Evolutionary conservation across 1,284 basidiomycete genomes (phyloP), one percentile per base, ranked within the genome.

Genomic region (Boletellus deceptivus): DNA sequence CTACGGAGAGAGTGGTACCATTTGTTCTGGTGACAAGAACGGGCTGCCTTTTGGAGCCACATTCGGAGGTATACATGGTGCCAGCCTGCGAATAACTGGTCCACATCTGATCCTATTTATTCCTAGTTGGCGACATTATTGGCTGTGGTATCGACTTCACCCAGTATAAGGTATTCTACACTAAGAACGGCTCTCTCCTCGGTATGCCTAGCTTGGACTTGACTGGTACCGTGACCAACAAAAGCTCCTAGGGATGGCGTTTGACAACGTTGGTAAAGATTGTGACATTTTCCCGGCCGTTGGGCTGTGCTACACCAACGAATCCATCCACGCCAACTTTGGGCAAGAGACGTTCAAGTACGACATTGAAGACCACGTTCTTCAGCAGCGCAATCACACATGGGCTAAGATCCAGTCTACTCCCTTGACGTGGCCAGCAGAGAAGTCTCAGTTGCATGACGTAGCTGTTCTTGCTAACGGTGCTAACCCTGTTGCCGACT

Each of bases 81-180:
- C 54, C 13, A 39, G 43, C 29, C 35, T 42, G 45, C 48, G 20
- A 29, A 22, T 6, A 37, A 14, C 25, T 3, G 11, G 43, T 27
- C 17, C 39, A 11, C 36, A 53, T 29, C 22, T 46, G 22, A 56
- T 49, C 37, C 37, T 46, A 14, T 43, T 17, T 51, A 44, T 53
- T 36, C 55, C 14, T 58, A 93, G 90, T 83, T 46, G 89, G 87
- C 9, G 93, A 98, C 66, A 72, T 86, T 17, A 80, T 98, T 55
- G 93, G 93, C 10, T 93, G 91, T 62, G 93, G 94, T 0, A 79
- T 98, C 52, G 92, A 97, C 70, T 94, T 91, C 63, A 86, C 83
- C 20, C 82, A 79, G 13, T 76, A 86, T 50, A 77, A 78, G 51
- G 86, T 84, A 0, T 97, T 98, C 71, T 96, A 88, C 67, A 97